Evolutionary conservation across 495 filamentous ascomycete genomes (phyloP).

Genomic region (Geopyxis carbonaria): DNA sequence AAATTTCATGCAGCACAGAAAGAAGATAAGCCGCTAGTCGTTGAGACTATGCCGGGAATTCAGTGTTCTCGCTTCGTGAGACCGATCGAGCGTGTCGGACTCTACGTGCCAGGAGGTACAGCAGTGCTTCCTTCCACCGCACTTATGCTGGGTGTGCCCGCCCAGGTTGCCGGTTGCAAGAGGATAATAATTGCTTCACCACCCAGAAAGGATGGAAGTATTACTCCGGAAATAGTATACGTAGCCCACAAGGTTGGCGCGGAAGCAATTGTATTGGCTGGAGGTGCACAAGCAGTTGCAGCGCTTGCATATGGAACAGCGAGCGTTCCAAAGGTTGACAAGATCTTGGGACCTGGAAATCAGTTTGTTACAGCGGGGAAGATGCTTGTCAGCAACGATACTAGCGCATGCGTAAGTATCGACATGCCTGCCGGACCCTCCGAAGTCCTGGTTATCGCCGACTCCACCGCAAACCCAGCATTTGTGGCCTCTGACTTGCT

Average conservation of each 20-base stretch:
- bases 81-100: conserved; percentile 81
- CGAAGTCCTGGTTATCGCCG: conserved; percentile 91
- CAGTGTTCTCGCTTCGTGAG: conserved; percentile 84
- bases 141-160: conserved; percentile 93
- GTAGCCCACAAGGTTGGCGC: conserved; percentile 95
- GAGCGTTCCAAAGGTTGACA: conserved; percentile 85
- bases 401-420: conserved; percentile 81
- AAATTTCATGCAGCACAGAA: conserved; percentile 84
- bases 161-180: conserved; percentile 93
- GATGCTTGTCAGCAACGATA: conserved; percentile 94
- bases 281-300: conserved; percentile 88
- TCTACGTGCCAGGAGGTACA: conserved; percentile 90
- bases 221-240: conserved; percentile 95
- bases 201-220: conserved; percentile 69
- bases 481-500: conserved; percentile 92
- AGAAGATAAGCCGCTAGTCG: conserved; percentile 56
- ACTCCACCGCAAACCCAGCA: conserved; percentile 71
- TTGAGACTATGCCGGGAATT: conserved; percentile 96
- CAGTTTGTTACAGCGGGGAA: conserved; percentile 98
- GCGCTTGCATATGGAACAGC: conserved; percentile 75
- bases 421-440: conserved; percentile 98
- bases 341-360: conserved; percentile 94
- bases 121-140: conserved; percentile 91
- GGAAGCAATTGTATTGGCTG: conserved; percentile 84
- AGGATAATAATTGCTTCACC: conserved; percentile 87